Evolutionary conservation across 2,329 filamentous ascomycete genomes (phyloP), one percentile per base, ranked within the genome.

Genomic region (Curvularia verruculosa): DNA sequence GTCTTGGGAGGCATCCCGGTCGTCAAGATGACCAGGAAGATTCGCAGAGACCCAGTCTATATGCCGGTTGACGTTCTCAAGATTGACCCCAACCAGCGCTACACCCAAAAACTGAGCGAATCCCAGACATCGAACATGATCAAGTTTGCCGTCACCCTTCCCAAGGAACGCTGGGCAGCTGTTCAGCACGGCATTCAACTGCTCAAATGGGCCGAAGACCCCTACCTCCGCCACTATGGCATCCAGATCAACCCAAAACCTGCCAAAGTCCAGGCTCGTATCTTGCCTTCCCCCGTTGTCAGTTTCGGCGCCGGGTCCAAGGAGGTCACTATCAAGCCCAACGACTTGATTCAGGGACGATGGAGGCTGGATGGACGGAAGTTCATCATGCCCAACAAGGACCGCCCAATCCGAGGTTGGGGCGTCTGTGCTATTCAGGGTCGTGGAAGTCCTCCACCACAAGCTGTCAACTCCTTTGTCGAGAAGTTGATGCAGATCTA

Each of bases 61-160:
- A 79, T 86, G 36, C 85, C 85, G 0, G 81, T 87, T 73, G 85
- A 88, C 54, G 65, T 84, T 28, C 75, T 86, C 36, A 75, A 71
- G 12, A 79, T 87, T 58, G 75, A 81, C 40, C 71, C 77, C 3
- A 83, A 86, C 34, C 84, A 87, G 72, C 82, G 83, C 2, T 87
- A 85, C 66, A 79, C 77, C 3, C 82, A 77, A 71, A 88, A 88
- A 75, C 72, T 87, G 45, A 82, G 82, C 49, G 84, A 87, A 52
- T 68, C 71, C 0, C 82, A 96, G 78, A 97, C 94, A 0, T 80
- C 88, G 0, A 78, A 84, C 5, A 99, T 99, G 95, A 97, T 99
- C 80, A 94, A 90, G 75, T 92, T 94, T 68, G 93, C 94, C 0
- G 94, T 96, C 4, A 91, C 89, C 5, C 84, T 88, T 1, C 95